phyloP scores from a whole-genome alignment of 306 rosid genomes.

The Parietaria judaica region DNA sequence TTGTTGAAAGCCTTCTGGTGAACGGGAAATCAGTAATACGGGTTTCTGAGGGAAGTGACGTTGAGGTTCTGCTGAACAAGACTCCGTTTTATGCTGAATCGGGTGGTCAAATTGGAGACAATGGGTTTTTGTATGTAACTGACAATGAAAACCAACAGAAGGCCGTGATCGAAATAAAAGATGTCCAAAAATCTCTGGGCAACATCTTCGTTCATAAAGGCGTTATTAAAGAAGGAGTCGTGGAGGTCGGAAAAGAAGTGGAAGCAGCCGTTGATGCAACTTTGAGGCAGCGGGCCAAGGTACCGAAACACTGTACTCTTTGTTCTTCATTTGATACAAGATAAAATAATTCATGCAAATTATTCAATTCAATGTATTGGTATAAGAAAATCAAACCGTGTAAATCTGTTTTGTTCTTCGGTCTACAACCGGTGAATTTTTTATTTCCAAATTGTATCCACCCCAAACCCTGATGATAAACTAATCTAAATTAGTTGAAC shows the following conservation, averaged over 20 bases:
- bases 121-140: slow-evolving; percentile 60
- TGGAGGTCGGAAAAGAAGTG: slow-evolving; percentile 89
- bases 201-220: slow-evolving; percentile 91
- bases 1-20: slow-evolving; percentile 67
- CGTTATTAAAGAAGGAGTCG: slow-evolving; percentile 60
- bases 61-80: slow-evolving; percentile 69
- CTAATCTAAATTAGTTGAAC: too few species aligned
- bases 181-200: slow-evolving; percentile 82
- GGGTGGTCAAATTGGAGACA: slow-evolving; percentile 93
- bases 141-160: slow-evolving; percentile 48
- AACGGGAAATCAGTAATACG: slow-evolving; percentile 62
- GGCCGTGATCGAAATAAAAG: slow-evolving; percentile 72
- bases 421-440: too few species aligned
- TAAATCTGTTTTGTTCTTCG: neutral
- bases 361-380: slow-evolving; percentile 6
- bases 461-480: too few species aligned
- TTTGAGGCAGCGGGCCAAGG: slow-evolving; percentile 91
- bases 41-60: slow-evolving; percentile 73
- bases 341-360: slow-evolving; percentile 2
- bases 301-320: slow-evolving; percentile 9
- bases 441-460: too few species aligned
- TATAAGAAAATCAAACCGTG: slow-evolving; percentile 7
- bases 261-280: slow-evolving; percentile 75
- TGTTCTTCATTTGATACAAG: too few species aligned
- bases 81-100: slow-evolving; percentile 99